These are phyloP conservation scores for Mycena filopes DNA, from an alignment of 768 basidiomycete genomes.

Conservation along the genomic window DNA sequence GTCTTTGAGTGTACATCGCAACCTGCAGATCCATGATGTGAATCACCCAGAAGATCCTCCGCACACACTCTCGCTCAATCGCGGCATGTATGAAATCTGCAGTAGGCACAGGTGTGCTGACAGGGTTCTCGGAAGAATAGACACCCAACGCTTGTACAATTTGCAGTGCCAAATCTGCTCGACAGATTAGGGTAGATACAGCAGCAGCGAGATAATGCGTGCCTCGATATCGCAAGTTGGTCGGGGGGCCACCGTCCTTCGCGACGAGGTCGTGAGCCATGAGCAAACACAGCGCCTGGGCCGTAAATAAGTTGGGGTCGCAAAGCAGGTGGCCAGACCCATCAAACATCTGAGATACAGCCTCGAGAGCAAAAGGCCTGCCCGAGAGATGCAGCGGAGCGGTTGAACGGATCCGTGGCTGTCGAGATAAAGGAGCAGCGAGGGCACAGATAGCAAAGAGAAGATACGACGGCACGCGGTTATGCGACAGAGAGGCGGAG, in stretches of 20 bases:
- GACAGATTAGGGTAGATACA: not conserved
- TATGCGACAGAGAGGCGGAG: constrained; percentile 69
- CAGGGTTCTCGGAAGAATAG: constrained; percentile 69
- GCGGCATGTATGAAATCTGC: constrained; percentile 68
- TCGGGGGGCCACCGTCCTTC: constrained; percentile 49
- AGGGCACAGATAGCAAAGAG: constrained; percentile 81
- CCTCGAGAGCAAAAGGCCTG: constrained; percentile 60
- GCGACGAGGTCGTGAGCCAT: constrained; percentile 72
- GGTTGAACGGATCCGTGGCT: constrained; percentile 66
- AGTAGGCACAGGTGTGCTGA: constrained; percentile 67
- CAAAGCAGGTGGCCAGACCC: constrained; percentile 69
- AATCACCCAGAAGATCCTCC: constrained; percentile 85
- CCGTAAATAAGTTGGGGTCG: constrained; percentile 74
- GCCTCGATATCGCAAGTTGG: constrained; percentile 64
- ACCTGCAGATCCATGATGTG: constrained; percentile 67
- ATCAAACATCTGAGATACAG: constrained; percentile 78
- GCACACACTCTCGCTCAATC: constrained; percentile 81
- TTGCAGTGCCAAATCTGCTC: constrained; percentile 68
- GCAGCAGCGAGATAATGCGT: constrained; percentile 29
- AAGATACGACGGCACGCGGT: constrained; percentile 75
- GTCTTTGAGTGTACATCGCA: constrained; percentile 36
- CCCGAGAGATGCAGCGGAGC: constrained; percentile 50
- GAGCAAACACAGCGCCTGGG: constrained; percentile 79
- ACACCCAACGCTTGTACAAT: constrained; percentile 76
- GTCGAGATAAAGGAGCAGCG: constrained; percentile 80